phyloP scores from a whole-genome alignment of 768 basidiomycete species.

The Inosperma sp. region DNA sequence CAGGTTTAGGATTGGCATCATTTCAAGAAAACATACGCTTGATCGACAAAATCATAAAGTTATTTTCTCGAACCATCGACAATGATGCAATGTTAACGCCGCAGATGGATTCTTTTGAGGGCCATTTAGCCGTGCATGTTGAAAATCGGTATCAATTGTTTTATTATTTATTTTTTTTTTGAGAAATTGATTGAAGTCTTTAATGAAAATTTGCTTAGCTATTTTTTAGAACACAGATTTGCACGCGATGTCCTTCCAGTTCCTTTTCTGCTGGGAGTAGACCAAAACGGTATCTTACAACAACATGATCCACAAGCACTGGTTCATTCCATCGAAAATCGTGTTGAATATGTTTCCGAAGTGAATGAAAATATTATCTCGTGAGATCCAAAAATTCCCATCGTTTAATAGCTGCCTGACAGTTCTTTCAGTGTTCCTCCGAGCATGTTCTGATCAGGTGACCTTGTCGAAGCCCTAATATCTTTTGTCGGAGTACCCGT shows the following conservation, averaged over 20 bases:
- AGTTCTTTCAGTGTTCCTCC: background rate
- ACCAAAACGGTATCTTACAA: background rate
- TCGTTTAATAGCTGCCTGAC: too few species aligned
- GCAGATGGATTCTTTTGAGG: background rate
- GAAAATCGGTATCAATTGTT: background rate
- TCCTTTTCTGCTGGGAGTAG: background rate
- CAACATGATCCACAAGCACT: background rate
- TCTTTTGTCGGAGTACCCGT: background rate
- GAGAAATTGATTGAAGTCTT: too few species aligned
- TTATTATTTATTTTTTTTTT: too few species aligned
- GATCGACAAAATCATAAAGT: background rate
- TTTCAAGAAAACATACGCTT: background rate
- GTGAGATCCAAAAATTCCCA: too few species aligned
- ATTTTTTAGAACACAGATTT: background rate
- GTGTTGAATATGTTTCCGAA: background rate
- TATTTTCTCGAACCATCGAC: background rate
- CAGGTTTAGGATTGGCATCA: background rate
- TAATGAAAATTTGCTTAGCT: background rate
- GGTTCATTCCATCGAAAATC: background rate
- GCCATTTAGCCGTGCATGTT: background rate
- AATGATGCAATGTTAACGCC: background rate
- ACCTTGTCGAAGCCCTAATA: background rate
- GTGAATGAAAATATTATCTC: too few species aligned
- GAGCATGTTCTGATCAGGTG: background rate
- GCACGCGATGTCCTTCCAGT: background rate